Base-by-base conservation (phyloP, 2,329 filamentous ascomycete genomes). In the Colletotrichum lentis region DNA sequence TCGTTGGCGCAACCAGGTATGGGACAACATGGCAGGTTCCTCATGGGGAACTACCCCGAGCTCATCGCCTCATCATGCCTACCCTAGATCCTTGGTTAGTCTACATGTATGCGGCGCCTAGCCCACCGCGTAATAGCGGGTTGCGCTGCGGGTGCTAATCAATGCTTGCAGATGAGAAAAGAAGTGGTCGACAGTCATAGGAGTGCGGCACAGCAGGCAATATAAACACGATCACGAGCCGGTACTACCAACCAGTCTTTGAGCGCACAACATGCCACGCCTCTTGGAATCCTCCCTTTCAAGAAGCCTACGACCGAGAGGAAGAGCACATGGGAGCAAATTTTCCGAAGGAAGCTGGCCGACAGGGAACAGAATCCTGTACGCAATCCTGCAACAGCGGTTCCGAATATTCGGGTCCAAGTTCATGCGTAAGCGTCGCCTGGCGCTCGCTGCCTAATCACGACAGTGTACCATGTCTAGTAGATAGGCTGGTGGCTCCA, bases 331-430 rank as follows among this genome's bases (percentile, higher is more conserved):
- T 24, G 56, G 60, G 20, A 50, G 53, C 46, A 64, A 67, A 68
- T 60, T 65, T 41, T 54, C 65, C 65, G 62, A 68, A 35, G 20
- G 35, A 59, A 55, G 55, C 43, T 60, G 54, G 39, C 61, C 62
- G 54, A 60, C 65, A 44, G 20, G 52, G 49, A 53, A 24, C 14
- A 37, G 22, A 24, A 67, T 64, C 41, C 60, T 41, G 41, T 53
- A 49, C 47, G 18, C 27, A 44, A 58, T 59, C 31, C 64, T 67
- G 47, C 61, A 67, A 58, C 46, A 67, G 53, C 61, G 61, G 64
- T 67, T 41, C 64, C 64, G 27, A 54, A 44, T 54, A 64, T 46
- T 43, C 60, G 64, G 64, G 54, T 64, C 60, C 18, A 41, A 39
- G 11, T 52, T 47, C 56, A 35, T 52, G 22, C 47, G 47, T 27